phyloP scores from a whole-genome alignment of 2,329 filamentous ascomycete genomes.

The Colletotrichum liaoningense region DNA sequence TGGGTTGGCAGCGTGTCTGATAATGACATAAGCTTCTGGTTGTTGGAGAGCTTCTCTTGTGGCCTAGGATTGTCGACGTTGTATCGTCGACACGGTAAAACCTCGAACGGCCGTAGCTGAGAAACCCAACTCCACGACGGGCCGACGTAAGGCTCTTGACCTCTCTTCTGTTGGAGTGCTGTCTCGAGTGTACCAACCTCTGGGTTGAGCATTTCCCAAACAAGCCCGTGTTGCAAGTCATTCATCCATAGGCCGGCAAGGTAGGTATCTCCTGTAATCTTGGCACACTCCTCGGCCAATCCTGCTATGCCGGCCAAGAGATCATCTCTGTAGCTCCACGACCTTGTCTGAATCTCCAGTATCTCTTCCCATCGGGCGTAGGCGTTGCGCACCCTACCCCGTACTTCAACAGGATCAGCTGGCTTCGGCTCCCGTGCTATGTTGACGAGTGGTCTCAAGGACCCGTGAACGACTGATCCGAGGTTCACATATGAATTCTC shows the following conservation, averaged over 20 bases:
- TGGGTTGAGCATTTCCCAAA: not conserved
- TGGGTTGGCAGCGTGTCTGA: not conserved
- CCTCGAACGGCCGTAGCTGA: not conserved
- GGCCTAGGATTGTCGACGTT: not conserved
- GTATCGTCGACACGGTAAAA: not conserved
- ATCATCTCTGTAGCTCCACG: not conserved
- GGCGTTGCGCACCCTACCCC: not conserved
- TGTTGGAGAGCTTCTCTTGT: not conserved
- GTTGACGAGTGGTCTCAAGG: not conserved
- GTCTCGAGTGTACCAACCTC: not conserved
- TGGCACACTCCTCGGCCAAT: not conserved
- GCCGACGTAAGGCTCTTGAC: not conserved
- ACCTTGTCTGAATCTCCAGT: not conserved
- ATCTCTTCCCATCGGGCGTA: not conserved
- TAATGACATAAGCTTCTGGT: not conserved
- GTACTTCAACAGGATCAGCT: not conserved
- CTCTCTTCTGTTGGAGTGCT: not conserved
- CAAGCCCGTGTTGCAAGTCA: not conserved
- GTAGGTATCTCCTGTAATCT: not conserved
- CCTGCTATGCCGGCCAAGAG: not conserved
- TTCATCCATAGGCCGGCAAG: not conserved
- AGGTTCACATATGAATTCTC: not conserved
- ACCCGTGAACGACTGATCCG: not conserved
- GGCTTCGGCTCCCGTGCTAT: not conserved
- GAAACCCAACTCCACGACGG: constrained; percentile 20